phyloP scores from a whole-genome alignment of 1,284 basidiomycete species.

The Irpex sp. region DNA sequence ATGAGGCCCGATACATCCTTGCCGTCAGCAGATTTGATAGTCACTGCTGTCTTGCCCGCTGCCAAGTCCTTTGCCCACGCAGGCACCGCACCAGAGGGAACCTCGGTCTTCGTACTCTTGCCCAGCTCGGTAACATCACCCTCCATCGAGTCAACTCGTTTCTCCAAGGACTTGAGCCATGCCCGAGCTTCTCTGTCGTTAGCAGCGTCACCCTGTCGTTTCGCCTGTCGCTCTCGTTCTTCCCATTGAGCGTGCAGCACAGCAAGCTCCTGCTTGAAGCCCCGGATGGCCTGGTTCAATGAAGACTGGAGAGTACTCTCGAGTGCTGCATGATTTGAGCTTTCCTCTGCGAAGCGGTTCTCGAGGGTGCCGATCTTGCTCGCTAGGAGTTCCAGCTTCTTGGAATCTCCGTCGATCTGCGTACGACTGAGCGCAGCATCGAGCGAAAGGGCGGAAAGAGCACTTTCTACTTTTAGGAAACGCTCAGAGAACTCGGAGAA shows the following conservation, averaged over 20 bases:
- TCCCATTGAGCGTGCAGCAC: slow-evolving; percentile 45
- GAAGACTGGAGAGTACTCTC: slow-evolving; percentile 44
- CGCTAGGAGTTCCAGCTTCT: slow-evolving; percentile 43
- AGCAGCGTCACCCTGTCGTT: slow-evolving; percentile 14
- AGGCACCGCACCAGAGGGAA: slow-evolving; percentile 29
- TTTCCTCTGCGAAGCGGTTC: slow-evolving; percentile 51
- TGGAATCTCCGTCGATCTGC: slow-evolving; percentile 45
- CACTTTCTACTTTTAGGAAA: slow-evolving; percentile 58
- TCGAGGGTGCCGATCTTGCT: slow-evolving; percentile 52
- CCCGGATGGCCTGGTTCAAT: slow-evolving; percentile 41
- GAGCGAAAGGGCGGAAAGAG: slow-evolving; percentile 49
- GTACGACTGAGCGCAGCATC: slow-evolving; percentile 46
- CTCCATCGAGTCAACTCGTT: slow-evolving; percentile 59
- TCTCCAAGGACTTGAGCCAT: slow-evolving; percentile 51
- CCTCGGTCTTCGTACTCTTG: slow-evolving; percentile 38
- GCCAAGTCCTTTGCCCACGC: slow-evolving; percentile 59
- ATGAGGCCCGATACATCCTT: slow-evolving; percentile 73
- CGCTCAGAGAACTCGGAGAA: slow-evolving; percentile 68
- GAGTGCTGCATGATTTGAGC: slow-evolving; percentile 43
- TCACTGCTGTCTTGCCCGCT: slow-evolving; percentile 40
- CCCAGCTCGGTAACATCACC: slow-evolving; percentile 60
- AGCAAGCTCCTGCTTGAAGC: slow-evolving; percentile 51
- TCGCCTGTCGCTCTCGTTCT: slow-evolving; percentile 25
- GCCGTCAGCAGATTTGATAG: slow-evolving; percentile 71
- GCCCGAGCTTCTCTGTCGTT: slow-evolving; percentile 53